Base-by-base conservation (phyloP, 805 yeast genomes). In the Barnettozyma wickerhamii region DNA sequence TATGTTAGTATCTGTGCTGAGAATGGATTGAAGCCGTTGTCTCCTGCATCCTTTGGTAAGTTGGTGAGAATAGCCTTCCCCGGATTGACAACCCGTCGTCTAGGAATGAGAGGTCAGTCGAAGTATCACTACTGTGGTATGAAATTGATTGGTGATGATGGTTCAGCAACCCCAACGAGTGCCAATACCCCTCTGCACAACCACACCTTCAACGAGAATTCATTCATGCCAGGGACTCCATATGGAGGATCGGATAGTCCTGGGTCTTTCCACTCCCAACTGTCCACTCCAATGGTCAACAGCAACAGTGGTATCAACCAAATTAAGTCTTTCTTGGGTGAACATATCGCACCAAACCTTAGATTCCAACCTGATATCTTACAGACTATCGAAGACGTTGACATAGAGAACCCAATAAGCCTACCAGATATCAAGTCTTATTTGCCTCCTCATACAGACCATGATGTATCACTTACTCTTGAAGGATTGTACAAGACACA, bases 71-170 rank as follows among this genome's bases (percentile, higher is more conserved):
- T 78, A 12, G 63, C 77, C 10, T 81, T 71, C 52, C 93, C 95
- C 2, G 63, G 65, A 35, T 65, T 85, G 49, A 76, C 79, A 18
- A 81, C 90, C 1, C 73, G 93, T 47, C 71, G 95, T 37, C 65
- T 84, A 44, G 95, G 95, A 6, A 76, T 77, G 56, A 69, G 93
- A 38, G 95, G 95, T 5, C 84, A 81, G 54, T 77, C 85, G 20
- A 82, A 82, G 55, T 85, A 86, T 59, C 90, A 85, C 55, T 86
- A 85, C 56, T 83, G 90, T 62, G 95, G 95, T 2, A 69, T 89
- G 38, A 72, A 71, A 48, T 62, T 67, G 46, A 52, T 68, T 7
- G 71, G 65, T 19, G 68, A 66, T 33, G 52, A 51, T 19, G 51
- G 52, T 19, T 31, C 48, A 2, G 30, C 43, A 7, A 50, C 63